These are phyloP conservation scores for Globisporangium echinulatum DNA, from an alignment of 352 stramenopile species.

Conservation along the genomic window DNA sequence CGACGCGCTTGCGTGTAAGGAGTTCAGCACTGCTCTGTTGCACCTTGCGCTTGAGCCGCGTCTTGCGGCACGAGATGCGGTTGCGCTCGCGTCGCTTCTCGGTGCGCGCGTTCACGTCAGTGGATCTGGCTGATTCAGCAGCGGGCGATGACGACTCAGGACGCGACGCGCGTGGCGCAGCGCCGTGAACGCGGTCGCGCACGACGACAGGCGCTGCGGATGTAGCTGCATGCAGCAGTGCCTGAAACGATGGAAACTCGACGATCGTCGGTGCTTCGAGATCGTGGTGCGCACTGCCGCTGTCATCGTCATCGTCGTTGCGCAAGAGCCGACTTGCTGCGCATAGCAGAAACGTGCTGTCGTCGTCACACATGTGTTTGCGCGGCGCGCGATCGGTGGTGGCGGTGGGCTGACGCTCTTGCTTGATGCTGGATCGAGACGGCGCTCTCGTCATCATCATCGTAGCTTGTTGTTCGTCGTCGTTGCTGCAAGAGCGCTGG, in stretches of 20 bases:
- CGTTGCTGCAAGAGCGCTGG: no score
- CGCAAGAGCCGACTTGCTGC: neutral
- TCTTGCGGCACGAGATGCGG: slow-evolving; percentile 40
- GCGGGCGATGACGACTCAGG: neutral
- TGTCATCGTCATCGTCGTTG: neutral
- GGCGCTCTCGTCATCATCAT: no score
- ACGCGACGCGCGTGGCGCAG: no score
- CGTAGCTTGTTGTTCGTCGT: no score
- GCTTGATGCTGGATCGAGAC: no score
- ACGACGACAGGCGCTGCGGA: neutral
- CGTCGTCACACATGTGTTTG: neutral
- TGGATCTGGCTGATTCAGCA: neutral
- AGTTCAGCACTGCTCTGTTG: slow-evolving; percentile 21
- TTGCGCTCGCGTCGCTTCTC: slow-evolving; percentile 31
- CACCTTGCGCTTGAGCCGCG: slow-evolving; percentile 37
- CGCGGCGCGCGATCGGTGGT: neutral
- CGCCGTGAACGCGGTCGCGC: neutral
- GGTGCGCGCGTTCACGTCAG: neutral
- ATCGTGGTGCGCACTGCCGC: neutral
- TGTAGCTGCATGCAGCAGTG: neutral
- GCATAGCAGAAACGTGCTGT: slow-evolving; percentile 9
- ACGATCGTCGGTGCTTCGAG: neutral
- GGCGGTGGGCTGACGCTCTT: neutral
- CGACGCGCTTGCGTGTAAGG: slow-evolving; percentile 20
- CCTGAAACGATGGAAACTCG: slow-evolving; percentile 7